phyloP scores from a whole-genome alignment of 352 stramenopile species.

The Saprolegnia parasitica region DNA sequence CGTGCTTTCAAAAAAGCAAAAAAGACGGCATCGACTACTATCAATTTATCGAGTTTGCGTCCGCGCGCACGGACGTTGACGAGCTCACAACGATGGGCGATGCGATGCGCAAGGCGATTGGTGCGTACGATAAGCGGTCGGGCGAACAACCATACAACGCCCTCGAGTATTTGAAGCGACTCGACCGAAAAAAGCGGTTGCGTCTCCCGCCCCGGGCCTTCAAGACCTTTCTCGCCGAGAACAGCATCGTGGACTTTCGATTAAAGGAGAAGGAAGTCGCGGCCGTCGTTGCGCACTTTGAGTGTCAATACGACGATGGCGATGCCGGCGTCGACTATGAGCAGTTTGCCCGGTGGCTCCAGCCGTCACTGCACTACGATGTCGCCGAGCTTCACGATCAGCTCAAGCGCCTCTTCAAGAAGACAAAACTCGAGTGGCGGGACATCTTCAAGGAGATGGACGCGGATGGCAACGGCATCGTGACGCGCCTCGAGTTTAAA shows the following conservation, averaged over 20 bases:
- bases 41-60: slow-evolving; percentile 60
- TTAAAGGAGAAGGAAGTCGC: slow-evolving; percentile 39
- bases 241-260: slow-evolving; percentile 33
- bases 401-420: slow-evolving; percentile 44
- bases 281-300: slow-evolving; percentile 45
- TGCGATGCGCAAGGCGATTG: slow-evolving; percentile 45
- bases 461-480: slow-evolving; percentile 43
- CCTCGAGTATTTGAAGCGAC: slow-evolving; percentile 38
- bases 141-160: slow-evolving; percentile 46
- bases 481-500: slow-evolving; percentile 52
- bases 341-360: slow-evolving; percentile 59
- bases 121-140: slow-evolving; percentile 44
- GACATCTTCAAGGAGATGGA: slow-evolving; percentile 66
- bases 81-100: slow-evolving; percentile 47
- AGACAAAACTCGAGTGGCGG: slow-evolving; percentile 34
- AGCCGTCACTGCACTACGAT: slow-evolving; percentile 55
- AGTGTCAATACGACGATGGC: slow-evolving; percentile 55
- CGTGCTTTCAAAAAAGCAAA: slow-evolving; percentile 15
- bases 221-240: neutral
- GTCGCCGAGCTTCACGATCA: slow-evolving; percentile 48
- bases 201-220: neutral
- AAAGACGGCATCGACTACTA: slow-evolving; percentile 40
- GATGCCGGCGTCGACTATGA: slow-evolving; percentile 60
- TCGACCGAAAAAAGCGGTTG: slow-evolving; percentile 40
- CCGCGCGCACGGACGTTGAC: slow-evolving; percentile 55